Percentiles rank a stretch among this genome's conserved stretches.
phyloP scores from a whole-genome alignment of 2,329 filamentous ascomycete genomes.

The Pseudogymnoascus sp. region DNA sequence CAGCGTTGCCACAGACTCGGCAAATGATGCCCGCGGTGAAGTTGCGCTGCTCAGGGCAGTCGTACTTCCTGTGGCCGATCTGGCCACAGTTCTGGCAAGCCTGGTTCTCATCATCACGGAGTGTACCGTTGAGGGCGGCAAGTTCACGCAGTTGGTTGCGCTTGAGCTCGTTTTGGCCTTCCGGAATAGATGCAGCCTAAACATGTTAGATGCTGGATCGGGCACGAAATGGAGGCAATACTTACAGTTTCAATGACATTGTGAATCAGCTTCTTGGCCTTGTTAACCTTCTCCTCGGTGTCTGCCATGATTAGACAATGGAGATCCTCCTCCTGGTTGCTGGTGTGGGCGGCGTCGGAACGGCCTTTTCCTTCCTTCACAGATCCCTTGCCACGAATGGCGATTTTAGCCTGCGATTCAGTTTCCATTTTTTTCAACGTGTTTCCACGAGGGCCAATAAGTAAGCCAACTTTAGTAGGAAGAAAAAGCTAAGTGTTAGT shows the following conservation, averaged over 20 bases:
- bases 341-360: slow-evolving; percentile 96
- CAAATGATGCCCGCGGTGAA: slow-evolving; percentile 99
- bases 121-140: slow-evolving; percentile 93
- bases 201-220: slow-evolving; percentile 26
- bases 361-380: slow-evolving; percentile 99
- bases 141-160: slow-evolving; percentile 96
- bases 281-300: slow-evolving; percentile 98
- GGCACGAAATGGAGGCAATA: slow-evolving; percentile 22
- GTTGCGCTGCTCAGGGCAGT: slow-evolving; percentile 95
- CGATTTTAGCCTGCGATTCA: slow-evolving; percentile 96
- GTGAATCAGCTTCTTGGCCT: slow-evolving; percentile 96
- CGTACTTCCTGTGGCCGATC: slow-evolving; percentile 97
- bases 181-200: slow-evolving; percentile 93
- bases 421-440: slow-evolving; percentile 99
- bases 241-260: slow-evolving; percentile 97
- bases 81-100: slow-evolving; percentile 98
- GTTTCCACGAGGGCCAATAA: slow-evolving; percentile 99
- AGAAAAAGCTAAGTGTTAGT: slow-evolving; percentile 90
- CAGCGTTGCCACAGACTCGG: slow-evolving; percentile 93
- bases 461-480: slow-evolving; percentile 93
- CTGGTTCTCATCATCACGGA: slow-evolving; percentile 98
- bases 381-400: slow-evolving; percentile 97
- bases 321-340: slow-evolving; percentile 98
- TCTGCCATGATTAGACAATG: slow-evolving; percentile 99
- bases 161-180: slow-evolving; percentile 98